Percentiles rank a stretch among this genome's conserved stretches.
These are phyloP conservation scores for Mycocentrospora acerina DNA, from an alignment of 2,329 filamentous ascomycete species.

Conservation along the genomic window DNA sequence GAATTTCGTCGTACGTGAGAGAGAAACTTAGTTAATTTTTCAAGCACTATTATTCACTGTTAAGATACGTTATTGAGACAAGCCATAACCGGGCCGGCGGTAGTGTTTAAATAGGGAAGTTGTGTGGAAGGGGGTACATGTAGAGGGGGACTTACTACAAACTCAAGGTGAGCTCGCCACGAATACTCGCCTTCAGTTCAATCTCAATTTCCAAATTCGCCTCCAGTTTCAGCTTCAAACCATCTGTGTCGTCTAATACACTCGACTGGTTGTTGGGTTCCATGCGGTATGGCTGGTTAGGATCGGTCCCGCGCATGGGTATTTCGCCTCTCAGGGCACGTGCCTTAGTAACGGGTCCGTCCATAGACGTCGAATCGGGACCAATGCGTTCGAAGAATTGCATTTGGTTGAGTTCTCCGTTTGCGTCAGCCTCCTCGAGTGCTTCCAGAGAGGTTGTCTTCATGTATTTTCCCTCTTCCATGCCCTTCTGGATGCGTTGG, in stretches of 20 bases:
- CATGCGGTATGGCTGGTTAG: slow-evolving; percentile 50
- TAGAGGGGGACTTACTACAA: slow-evolving; percentile 63
- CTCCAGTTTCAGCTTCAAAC: slow-evolving; percentile 71
- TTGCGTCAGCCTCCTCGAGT: slow-evolving; percentile 55
- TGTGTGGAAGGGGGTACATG: slow-evolving; percentile 9
- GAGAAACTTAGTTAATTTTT: slow-evolving; percentile 4
- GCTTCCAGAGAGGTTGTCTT: slow-evolving; percentile 52
- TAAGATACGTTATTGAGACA: slow-evolving; percentile 5
- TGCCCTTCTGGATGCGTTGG: slow-evolving; percentile 48
- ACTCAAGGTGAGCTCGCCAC: slow-evolving; percentile 78
- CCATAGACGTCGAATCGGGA: slow-evolving; percentile 57
- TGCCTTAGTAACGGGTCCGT: slow-evolving; percentile 57
- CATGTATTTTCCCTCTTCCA: slow-evolving; percentile 54
- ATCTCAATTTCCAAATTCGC: slow-evolving; percentile 82
- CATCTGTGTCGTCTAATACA: slow-evolving; percentile 58
- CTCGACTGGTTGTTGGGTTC: slow-evolving; percentile 45
- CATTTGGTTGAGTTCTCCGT: slow-evolving; percentile 50
- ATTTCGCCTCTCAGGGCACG: slow-evolving; percentile 58
- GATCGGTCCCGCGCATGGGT: slow-evolving; percentile 54
- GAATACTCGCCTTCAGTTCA: slow-evolving; percentile 80
- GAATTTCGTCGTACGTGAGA: slow-evolving; percentile 9
- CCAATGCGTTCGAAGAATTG: slow-evolving; percentile 58
- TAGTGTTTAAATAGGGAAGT: neutral
- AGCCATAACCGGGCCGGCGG: neutral
- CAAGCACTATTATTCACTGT: slow-evolving; percentile 16